Evolutionary conservation across 163 green algal genomes (phyloP).

Genomic region (Scenedesmus sp.): DNA sequence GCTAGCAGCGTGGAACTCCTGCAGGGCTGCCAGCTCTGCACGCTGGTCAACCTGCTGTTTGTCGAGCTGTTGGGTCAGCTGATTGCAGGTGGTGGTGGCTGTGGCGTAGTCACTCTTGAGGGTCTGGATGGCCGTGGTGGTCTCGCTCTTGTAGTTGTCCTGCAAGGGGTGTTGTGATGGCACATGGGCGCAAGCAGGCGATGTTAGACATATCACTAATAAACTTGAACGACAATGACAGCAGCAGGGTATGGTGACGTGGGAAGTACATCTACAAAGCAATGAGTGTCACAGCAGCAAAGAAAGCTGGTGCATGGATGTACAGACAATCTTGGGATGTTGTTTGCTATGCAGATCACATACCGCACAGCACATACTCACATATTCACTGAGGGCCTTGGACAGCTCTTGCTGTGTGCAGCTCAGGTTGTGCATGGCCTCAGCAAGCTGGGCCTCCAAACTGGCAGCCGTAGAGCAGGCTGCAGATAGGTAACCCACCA

Average conservation of each 20-base stretch:
- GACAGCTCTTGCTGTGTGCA: constrained; percentile 1
- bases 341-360: not conserved
- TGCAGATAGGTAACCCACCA: not conserved
- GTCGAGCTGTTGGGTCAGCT: not conserved
- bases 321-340: not conserved
- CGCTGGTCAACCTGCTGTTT: constrained; percentile 5
- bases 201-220: not conserved
- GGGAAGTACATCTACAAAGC: not conserved
- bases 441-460: not conserved
- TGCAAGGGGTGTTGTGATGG: not conserved
- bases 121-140: not conserved
- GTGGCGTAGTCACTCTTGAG: constrained; percentile 14
- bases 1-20: not conserved
- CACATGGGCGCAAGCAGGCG: not conserved
- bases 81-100: not conserved
- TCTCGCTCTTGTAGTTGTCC: not conserved
- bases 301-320: not conserved
- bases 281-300: not conserved
- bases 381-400: constrained; percentile 3
- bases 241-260: no score
- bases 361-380: not conserved
- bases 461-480: not conserved
- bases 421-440: constrained; percentile 16
- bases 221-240: not conserved
- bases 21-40: not conserved